These are phyloP conservation scores for Citrus sp. DNA, from an alignment of 345 rosid species.

Conservation along the genomic window DNA sequence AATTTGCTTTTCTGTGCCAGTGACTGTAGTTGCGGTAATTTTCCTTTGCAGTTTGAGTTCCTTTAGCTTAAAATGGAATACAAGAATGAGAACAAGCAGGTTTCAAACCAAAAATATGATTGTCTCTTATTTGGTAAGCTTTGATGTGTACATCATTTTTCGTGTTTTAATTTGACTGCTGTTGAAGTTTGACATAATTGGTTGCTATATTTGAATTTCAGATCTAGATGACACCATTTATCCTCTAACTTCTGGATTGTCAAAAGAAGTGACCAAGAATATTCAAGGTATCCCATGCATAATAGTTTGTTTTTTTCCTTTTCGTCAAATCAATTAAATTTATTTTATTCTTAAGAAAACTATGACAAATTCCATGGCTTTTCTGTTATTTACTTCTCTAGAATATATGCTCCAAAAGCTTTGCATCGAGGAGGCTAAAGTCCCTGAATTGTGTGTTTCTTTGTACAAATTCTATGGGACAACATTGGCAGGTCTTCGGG, in stretches of 20 bases:
- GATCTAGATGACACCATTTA: conserved; percentile 89
- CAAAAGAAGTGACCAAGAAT: conserved; percentile 49
- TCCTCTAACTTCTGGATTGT: conserved; percentile 70
- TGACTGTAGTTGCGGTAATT: background rate
- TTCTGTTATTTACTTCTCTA: conserved; percentile 13
- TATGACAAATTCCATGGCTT: background rate
- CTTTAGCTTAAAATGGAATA: conserved; percentile 30
- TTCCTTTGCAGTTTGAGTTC: background rate
- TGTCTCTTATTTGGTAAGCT: conserved; percentile 59
- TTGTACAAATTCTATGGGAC: conserved; percentile 88
- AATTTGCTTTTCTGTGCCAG: background rate
- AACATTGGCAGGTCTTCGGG: conserved; percentile 97
- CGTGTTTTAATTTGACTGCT: background rate
- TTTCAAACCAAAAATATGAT: conserved; percentile 29
- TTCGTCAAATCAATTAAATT: background rate
- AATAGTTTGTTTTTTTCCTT: background rate
- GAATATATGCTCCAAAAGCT: conserved; percentile 78
- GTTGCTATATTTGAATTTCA: conserved; percentile 17
- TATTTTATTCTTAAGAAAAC: conserved; percentile 2
- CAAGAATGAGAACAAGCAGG: conserved; percentile 28
- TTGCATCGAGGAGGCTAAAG: conserved; percentile 54
- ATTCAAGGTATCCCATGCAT: conserved; percentile 54
- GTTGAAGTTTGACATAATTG: background rate
- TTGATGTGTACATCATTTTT: background rate
- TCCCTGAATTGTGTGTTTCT: conserved; percentile 57